Conservation (phyloP, 1,284 basidiomycete genomes). For the Ceraceosorus bombacis region DNA sequence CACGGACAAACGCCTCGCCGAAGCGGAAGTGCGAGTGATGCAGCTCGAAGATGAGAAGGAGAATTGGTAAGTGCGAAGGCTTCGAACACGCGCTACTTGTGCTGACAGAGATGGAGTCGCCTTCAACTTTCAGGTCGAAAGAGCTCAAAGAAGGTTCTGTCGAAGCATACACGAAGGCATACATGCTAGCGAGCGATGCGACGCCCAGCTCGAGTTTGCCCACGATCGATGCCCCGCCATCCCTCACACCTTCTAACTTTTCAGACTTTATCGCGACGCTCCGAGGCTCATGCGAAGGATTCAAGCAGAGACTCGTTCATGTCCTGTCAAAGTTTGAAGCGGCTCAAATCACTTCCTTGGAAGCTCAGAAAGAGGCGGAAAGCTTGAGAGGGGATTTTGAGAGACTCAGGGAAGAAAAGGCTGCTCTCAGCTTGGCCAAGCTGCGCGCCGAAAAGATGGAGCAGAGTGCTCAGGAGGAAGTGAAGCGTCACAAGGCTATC, state of each 20-base stretch:
- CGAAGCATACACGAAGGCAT: too few species aligned
- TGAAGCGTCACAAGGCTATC: slow-evolving; percentile 19
- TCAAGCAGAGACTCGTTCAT: too few species aligned
- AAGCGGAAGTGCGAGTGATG: slow-evolving; percentile 17
- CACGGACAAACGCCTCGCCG: slow-evolving; percentile 22
- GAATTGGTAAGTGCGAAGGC: slow-evolving; percentile 11
- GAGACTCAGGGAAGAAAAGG: slow-evolving; percentile 41
- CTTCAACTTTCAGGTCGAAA: slow-evolving; percentile 6
- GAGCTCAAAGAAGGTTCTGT: background rate
- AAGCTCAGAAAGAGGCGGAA: slow-evolving; percentile 1
- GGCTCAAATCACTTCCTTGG: too few species aligned
- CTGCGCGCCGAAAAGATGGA: background rate
- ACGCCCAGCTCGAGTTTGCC: slow-evolving; percentile 1
- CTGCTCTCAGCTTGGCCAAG: slow-evolving; percentile 15
- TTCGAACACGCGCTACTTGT: slow-evolving; percentile 3
- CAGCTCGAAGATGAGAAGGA: slow-evolving; percentile 24
- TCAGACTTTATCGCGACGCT: too few species aligned
- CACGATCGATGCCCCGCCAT: too few species aligned
- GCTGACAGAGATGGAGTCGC: slow-evolving; percentile 21
- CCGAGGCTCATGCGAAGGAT: too few species aligned
- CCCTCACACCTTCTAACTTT: too few species aligned
- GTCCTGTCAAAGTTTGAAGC: too few species aligned
- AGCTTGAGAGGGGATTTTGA: slow-evolving; percentile 20
- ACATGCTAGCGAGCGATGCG: too few species aligned
- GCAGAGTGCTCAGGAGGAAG: slow-evolving; percentile 9